These are phyloP conservation scores for Sporothrix brasiliensis DNA, from an alignment of 2,329 filamentous ascomycete genomes.

Conservation along the genomic window DNA sequence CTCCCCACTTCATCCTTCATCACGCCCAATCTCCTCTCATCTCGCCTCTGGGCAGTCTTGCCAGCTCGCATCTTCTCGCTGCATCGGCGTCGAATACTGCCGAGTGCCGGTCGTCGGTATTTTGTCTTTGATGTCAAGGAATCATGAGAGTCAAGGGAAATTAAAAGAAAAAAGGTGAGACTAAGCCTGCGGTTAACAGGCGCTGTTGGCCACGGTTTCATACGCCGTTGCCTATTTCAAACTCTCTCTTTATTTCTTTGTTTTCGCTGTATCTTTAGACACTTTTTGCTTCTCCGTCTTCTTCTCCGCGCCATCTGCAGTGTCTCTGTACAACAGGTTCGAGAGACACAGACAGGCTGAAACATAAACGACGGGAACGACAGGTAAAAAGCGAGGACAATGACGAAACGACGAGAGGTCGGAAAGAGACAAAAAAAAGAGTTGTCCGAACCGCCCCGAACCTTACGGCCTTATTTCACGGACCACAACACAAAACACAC, in stretches of 20 bases:
- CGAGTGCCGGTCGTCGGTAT: background rate
- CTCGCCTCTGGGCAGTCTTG: background rate
- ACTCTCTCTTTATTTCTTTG: background rate
- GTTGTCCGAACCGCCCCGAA: conserved; percentile 29
- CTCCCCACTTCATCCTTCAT: background rate
- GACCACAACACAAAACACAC: background rate
- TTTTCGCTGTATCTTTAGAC: background rate
- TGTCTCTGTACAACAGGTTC: conserved; percentile 17
- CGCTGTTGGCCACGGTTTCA: too few relatives aligned
- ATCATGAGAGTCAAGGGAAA: background rate
- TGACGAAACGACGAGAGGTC: background rate
- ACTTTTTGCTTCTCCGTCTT: background rate
- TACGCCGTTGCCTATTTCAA: too few relatives aligned
- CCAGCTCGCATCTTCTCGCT: background rate
- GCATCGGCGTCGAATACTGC: background rate
- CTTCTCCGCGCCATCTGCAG: background rate
- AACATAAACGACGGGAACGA: background rate
- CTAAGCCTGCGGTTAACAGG: background rate
- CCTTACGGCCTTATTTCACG: conserved; percentile 32
- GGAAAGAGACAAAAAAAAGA: background rate
- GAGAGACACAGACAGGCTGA: background rate
- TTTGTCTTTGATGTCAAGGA: background rate
- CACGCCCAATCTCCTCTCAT: background rate
- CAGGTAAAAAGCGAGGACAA: background rate
- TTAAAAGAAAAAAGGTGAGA: background rate